phyloP scores from a whole-genome alignment of 139 green algal genomes.

The Desmodesmus armatus region DNA sequence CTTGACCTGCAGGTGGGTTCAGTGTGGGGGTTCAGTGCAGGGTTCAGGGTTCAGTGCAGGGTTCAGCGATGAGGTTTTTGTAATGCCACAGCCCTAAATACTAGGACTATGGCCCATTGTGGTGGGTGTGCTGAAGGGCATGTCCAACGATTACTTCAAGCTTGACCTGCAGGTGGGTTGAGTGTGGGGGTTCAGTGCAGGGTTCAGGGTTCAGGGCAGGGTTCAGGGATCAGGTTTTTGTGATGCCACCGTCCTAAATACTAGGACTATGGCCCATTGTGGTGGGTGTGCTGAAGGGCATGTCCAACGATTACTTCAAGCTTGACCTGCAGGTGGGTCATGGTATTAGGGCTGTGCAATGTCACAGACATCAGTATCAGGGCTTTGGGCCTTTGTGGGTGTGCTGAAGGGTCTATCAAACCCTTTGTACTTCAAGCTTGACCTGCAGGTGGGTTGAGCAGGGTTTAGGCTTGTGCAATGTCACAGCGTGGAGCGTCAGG shows the following conservation, averaged over 20 bases:
- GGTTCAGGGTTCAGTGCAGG: slow-evolving; percentile 26
- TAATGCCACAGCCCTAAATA: neutral
- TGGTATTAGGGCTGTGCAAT: neutral
- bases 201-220: no score
- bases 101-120: slow-evolving; percentile 58
- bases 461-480: no score
- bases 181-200: no score
- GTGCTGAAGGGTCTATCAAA: slow-evolving; percentile 47
- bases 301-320: slow-evolving; percentile 40
- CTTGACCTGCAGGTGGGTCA: slow-evolving; percentile 41
- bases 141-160: slow-evolving; percentile 40
- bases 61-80: slow-evolving; percentile 21
- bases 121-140: slow-evolving; percentile 53
- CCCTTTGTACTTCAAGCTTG: slow-evolving; percentile 41
- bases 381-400: slow-evolving; percentile 60
- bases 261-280: slow-evolving; percentile 62
- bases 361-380: neutral
- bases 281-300: slow-evolving; percentile 53
- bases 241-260: no score
- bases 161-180: slow-evolving; percentile 36
- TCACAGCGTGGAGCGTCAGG: no score
- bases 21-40: slow-evolving; percentile 7
- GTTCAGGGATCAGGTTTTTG: no score
- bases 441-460: slow-evolving; percentile 38
- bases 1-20: slow-evolving; percentile 40